A percentile compares a stretch with the other conserved stretches of the same genome.
phyloP scores from a whole-genome alignment of 2,329 filamentous ascomycete genomes.

The Acrodontium crateriforme region DNA sequence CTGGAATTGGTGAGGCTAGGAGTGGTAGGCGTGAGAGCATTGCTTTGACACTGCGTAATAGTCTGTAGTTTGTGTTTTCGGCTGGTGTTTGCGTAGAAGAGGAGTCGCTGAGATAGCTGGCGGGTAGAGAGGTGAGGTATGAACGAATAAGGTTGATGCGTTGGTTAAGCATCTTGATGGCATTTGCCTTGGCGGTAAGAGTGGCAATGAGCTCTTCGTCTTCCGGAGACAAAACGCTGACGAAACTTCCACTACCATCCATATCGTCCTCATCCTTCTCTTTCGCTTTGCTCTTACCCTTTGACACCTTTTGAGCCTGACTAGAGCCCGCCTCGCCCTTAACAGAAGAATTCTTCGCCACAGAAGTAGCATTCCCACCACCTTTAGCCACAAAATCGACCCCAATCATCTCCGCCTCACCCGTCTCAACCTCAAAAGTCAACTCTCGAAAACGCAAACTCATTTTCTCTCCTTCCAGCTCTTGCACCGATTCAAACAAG shows the following conservation, averaged over 20 bases:
- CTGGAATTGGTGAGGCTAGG: conserved; percentile 57
- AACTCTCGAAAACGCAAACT: conserved; percentile 69
- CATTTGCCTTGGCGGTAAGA: conserved; percentile 79
- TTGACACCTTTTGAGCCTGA: conserved; percentile 18
- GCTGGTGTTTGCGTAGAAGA: conserved; percentile 19
- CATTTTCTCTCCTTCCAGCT: conserved; percentile 51
- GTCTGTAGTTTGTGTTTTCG: conserved; percentile 43
- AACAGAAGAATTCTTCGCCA: conserved; percentile 16
- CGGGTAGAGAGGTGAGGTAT: conserved; percentile 63
- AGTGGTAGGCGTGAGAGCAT: conserved; percentile 73
- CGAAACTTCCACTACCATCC: conserved; percentile 14
- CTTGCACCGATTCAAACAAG: conserved; percentile 69
- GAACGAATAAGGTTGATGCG: conserved; percentile 40
- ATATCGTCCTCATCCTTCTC: conserved; percentile 30
- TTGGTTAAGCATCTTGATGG: conserved; percentile 77
- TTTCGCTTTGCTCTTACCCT: conserved; percentile 26
- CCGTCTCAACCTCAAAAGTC: conserved; percentile 78
- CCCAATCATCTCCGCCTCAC: conserved; percentile 94
- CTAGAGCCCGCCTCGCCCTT: conserved; percentile 17
- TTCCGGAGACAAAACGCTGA: conserved; percentile 39
- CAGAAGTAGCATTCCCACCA: conserved; percentile 63
- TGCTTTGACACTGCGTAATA: conserved; percentile 78
- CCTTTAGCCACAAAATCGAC: conserved; percentile 85
- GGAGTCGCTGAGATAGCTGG: conserved; percentile 45
- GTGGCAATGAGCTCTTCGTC: conserved; percentile 53